phyloP scores from a whole-genome alignment of 768 basidiomycete species.

The Arthromyces matolae region DNA sequence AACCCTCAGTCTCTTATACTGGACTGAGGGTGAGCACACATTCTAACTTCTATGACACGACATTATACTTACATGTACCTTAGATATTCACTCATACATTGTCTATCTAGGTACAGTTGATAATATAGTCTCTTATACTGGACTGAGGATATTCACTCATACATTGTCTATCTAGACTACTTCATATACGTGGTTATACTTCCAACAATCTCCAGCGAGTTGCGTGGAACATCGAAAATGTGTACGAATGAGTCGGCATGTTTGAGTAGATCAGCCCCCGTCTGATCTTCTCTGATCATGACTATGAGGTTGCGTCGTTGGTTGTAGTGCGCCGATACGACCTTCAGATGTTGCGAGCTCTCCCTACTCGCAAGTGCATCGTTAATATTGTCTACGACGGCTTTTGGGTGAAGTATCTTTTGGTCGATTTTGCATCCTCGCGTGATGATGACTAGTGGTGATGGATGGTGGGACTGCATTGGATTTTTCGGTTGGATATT shows the following conservation, averaged over 20 bases:
- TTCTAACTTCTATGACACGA: too few relatives aligned
- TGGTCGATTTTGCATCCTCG: slow-evolving; percentile 8
- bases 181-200: too few relatives aligned
- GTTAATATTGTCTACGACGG: slow-evolving; percentile 5
- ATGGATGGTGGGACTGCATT: slow-evolving; percentile 14
- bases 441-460: slow-evolving; percentile 9
- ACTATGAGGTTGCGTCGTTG: slow-evolving; percentile 15
- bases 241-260: slow-evolving; percentile 8
- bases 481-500: too few relatives aligned
- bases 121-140: too few relatives aligned
- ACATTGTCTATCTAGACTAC: too few relatives aligned
- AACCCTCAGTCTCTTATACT: too few relatives aligned
- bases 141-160: too few relatives aligned
- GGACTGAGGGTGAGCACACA: too few relatives aligned
- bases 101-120: too few relatives aligned
- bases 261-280: slow-evolving; percentile 14
- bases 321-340: slow-evolving; percentile 17
- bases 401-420: background rate
- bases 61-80: too few relatives aligned
- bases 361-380: slow-evolving; percentile 1
- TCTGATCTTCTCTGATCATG: slow-evolving; percentile 17
- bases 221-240: slow-evolving; percentile 5
- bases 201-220: too few relatives aligned
- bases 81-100: too few relatives aligned
- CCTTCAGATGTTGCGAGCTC: slow-evolving; percentile 10